Conservation (phyloP, 2,329 filamentous ascomycete species). For the Fusarium mangiferae region DNA sequence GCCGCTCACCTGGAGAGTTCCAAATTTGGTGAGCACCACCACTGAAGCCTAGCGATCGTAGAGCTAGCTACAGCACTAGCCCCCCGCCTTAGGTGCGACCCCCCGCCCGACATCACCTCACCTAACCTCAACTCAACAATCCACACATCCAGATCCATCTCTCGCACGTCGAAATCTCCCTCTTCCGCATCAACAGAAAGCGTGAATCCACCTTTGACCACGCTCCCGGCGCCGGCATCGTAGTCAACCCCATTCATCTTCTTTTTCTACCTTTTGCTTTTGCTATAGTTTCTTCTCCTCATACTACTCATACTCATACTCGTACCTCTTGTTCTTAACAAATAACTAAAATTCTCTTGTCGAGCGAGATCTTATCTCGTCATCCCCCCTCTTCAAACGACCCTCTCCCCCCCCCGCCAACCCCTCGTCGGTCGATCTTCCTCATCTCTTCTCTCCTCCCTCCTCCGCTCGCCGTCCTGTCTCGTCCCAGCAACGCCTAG, state of each 20-base stretch:
- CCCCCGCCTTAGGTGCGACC: not conserved
- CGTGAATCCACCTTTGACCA: conserved; percentile 36
- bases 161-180: conserved; percentile 28
- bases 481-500: conserved; percentile 36
- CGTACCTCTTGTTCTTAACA: conserved; percentile 5
- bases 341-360: conserved; percentile 10
- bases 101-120: not conserved
- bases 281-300: conserved; percentile 12
- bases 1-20: not conserved
- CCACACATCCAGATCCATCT: conserved; percentile 1
- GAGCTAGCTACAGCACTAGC: conserved; percentile 7
- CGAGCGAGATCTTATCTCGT: conserved; percentile 28
- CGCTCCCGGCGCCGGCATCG: conserved; percentile 36
- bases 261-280: conserved; percentile 7
- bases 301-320: conserved; percentile 1
- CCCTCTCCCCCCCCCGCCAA: conserved; percentile 28
- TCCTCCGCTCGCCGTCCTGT: conserved; percentile 23
- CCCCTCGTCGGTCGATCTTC: conserved; percentile 36
- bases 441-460: conserved; percentile 25
- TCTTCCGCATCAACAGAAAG: conserved; percentile 29
- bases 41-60: conserved; percentile 11
- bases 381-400: conserved; percentile 18
- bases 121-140: not conserved
- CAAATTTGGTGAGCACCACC: conserved; percentile 1
- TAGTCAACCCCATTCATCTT: conserved; percentile 19